These are phyloP conservation scores for Lactifluus pinguis DNA, from an alignment of 768 basidiomycete genomes.

Conservation along the genomic window DNA sequence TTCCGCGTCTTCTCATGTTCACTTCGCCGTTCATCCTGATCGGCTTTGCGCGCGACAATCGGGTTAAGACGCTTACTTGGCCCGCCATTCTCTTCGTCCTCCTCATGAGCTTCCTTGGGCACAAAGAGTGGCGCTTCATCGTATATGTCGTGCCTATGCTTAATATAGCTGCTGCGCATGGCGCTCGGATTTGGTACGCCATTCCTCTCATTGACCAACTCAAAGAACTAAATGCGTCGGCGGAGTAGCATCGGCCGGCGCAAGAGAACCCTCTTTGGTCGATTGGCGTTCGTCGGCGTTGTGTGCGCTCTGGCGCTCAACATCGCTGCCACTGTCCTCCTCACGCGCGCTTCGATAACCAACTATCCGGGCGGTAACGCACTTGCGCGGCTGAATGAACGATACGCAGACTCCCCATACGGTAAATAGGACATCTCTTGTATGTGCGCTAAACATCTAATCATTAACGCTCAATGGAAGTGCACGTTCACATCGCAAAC, in stretches of 20 bases:
- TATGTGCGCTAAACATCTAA: not conserved
- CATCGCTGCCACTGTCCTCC: conserved; percentile 39
- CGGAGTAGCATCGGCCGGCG: conserved; percentile 35
- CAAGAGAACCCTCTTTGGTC: conserved; percentile 40
- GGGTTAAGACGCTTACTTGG: conserved; percentile 41
- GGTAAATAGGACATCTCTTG: conserved; percentile 21
- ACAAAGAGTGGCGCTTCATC: conserved; percentile 98
- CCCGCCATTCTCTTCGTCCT: conserved; percentile 46
- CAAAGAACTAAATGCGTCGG: not conserved
- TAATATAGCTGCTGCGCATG: conserved; percentile 71
- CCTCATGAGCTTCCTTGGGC: conserved; percentile 67
- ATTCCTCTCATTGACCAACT: not conserved
- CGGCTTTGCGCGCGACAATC: conserved; percentile 39
- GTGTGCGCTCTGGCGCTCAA: conserved; percentile 47
- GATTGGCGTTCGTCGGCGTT: conserved; percentile 38
- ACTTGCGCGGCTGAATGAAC: conserved; percentile 49
- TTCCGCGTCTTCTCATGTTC: conserved; percentile 72
- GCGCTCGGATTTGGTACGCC: conserved; percentile 55
- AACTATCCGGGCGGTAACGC: conserved; percentile 93
- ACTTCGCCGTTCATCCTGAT: conserved; percentile 52
- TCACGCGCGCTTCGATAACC: conserved; percentile 46
- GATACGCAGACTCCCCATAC: conserved; percentile 29
- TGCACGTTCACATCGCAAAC: conserved; percentile 74
- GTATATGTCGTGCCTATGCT: conserved; percentile 76
- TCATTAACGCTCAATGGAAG: conserved; percentile 22